Evolutionary conservation across 2,329 filamentous ascomycete species (phyloP).

Genomic region (Hypoxylon sp.): DNA sequence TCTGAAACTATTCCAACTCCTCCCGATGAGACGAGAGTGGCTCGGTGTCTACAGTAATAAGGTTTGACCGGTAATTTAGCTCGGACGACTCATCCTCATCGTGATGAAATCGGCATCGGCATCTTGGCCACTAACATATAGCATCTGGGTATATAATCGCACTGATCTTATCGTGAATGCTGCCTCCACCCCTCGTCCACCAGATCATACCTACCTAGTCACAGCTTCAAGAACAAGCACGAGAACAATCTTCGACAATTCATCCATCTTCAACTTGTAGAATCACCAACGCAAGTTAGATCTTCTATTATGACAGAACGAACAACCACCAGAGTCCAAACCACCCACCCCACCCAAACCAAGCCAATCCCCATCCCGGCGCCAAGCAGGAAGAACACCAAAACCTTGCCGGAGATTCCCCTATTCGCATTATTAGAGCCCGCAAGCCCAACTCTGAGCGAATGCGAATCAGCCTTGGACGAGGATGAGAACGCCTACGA

Average conservation of each 20-base stretch:
- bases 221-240: slow-evolving; percentile 3
- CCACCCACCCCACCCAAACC: slow-evolving; percentile 14
- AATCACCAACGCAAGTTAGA: slow-evolving; percentile 15
- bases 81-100: slow-evolving; percentile 19
- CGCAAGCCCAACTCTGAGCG: slow-evolving; percentile 35
- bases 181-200: slow-evolving; percentile 7
- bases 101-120: slow-evolving; percentile 17
- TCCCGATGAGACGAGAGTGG: slow-evolving; percentile 40
- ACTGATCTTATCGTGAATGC: slow-evolving; percentile 26
- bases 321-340: slow-evolving; percentile 9
- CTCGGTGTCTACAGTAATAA: slow-evolving; percentile 29
- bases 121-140: slow-evolving; percentile 6
- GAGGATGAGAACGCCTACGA: slow-evolving; percentile 40
- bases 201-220: slow-evolving; percentile 22
- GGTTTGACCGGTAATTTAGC: slow-evolving; percentile 32
- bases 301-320: slow-evolving; percentile 25
- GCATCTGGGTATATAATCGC: slow-evolving; percentile 34
- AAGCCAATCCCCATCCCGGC: slow-evolving; percentile 35
- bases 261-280: background rate
- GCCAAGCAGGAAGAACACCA: slow-evolving; percentile 31
- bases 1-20: slow-evolving; percentile 34
- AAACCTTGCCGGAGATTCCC: slow-evolving; percentile 1
- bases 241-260: slow-evolving; percentile 7
- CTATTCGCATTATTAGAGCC: slow-evolving; percentile 24
- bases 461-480: slow-evolving; percentile 40